phyloP scores from a whole-genome alignment of 1,139 yeast species.

The Hyphopichia fennica region DNA sequence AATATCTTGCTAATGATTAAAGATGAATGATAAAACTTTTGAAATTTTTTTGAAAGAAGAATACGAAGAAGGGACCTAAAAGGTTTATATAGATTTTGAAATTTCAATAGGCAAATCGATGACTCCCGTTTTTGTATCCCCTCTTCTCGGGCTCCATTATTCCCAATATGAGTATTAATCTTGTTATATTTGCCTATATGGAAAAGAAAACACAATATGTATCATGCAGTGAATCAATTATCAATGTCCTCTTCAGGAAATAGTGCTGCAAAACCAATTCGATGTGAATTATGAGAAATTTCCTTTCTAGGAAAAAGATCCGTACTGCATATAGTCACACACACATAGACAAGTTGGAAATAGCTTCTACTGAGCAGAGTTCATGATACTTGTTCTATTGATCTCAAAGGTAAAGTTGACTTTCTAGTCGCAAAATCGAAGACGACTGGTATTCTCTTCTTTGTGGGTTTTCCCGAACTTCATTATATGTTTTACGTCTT shows the following conservation, averaged over 20 bases:
- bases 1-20: not conserved
- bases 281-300: too few species aligned
- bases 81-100: not conserved
- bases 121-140: not conserved
- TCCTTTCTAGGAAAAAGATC: too few species aligned
- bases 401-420: not conserved
- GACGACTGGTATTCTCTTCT: too few species aligned
- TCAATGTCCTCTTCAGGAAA: not conserved
- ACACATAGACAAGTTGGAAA: too few species aligned
- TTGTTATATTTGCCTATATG: too few species aligned
- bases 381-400: not conserved
- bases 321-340: too few species aligned
- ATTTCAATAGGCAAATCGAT: not conserved
- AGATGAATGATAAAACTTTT: not conserved
- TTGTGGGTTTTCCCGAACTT: too few species aligned
- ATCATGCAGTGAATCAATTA: too few species aligned
- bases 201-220: too few species aligned
- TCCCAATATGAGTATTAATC: not conserved
- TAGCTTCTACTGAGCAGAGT: not conserved
- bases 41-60: not conserved
- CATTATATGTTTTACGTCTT: too few species aligned
- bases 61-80: not conserved
- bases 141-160: not conserved
- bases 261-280: not conserved
- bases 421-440: too few species aligned